Base-by-base conservation (phyloP, 2,329 filamentous ascomycete species). In the Curvularia sp. region DNA sequence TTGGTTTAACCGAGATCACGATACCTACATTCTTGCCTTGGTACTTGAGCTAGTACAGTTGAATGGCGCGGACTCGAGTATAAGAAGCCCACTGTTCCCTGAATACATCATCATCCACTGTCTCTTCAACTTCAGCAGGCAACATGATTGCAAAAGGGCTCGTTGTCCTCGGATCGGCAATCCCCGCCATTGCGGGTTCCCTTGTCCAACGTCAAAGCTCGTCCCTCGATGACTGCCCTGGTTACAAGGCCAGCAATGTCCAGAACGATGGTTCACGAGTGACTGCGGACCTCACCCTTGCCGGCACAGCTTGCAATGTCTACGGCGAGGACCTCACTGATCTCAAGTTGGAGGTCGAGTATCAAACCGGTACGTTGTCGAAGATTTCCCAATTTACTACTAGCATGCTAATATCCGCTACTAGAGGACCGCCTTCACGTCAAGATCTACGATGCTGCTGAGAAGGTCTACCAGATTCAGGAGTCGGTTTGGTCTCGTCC, bases 401-500 rank as follows among this genome's bases (percentile, higher is more conserved):
- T 1, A 6, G 80, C 87, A 64, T 75, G 39, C 62, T 64, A 43
- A 68, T 12, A 31, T 30, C 13, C 9, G 2, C 4, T 5, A 8
- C 4, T 24, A 88, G 87, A 86, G 46, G 81, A 81, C 41, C 87
- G 89, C 24, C 82, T 92, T 2, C 89, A 91, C 71, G 87, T 92
- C 67, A 85, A 89, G 68, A 91, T 92, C 57, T 85, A 88, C 62
- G 90, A 93, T 73, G 81, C 83, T 2, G 84, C 81, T 18, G 84
- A 90, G 64, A 82, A 86, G 30, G 88, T 90, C 50, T 93, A 91
- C 67, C 89, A 93, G 72, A 85, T 93, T 2, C 90, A 90, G 5
- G 86, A 88, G 28, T 84, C 83, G 1, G 86, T 92, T 31, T 82
- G 92, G 49, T 83, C 88, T 2, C 85, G 89, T 0, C 88, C 88